phyloP scores from a whole-genome alignment of 495 filamentous ascomycete genomes.

The Neurospora hispaniola region DNA sequence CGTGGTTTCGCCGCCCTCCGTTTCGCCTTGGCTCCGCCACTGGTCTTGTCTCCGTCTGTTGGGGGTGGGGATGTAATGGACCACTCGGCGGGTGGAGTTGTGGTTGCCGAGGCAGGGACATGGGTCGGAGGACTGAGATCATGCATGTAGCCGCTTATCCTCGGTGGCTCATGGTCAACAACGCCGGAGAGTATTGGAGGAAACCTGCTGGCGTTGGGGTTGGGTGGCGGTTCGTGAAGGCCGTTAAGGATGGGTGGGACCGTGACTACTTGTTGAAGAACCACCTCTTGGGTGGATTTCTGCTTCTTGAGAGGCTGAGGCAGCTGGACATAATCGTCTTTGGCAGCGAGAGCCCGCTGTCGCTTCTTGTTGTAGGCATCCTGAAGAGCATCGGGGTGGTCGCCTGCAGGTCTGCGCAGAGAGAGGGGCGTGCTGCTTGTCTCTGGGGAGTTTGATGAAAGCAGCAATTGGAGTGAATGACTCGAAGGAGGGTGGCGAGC shows the following conservation, averaged over 20 bases:
- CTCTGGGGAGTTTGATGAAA: slow-evolving; percentile 20
- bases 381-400: slow-evolving; percentile 22
- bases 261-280: background rate
- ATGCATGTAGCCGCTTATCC: slow-evolving; percentile 9
- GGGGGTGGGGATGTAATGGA: background rate
- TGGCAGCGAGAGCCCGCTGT: slow-evolving; percentile 26
- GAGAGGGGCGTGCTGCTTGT: slow-evolving; percentile 28
- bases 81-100: background rate
- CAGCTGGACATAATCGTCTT: slow-evolving; percentile 45
- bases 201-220: slow-evolving; percentile 61
- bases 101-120: background rate
- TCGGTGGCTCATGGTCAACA: slow-evolving; percentile 28
- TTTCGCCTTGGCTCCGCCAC: slow-evolving; percentile 25
- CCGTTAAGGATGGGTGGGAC: slow-evolving; percentile 59
- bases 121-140: slow-evolving; percentile 15
- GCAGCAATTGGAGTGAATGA: slow-evolving; percentile 17
- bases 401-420: slow-evolving; percentile 36
- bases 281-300: slow-evolving; percentile 37
- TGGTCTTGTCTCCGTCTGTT: slow-evolving; percentile 12
- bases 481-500: slow-evolving; percentile 9
- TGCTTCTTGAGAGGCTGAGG: slow-evolving; percentile 49
- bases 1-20: slow-evolving; percentile 35
- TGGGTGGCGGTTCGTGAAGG: slow-evolving; percentile 65
- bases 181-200: slow-evolving; percentile 54
- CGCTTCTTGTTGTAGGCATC: slow-evolving; percentile 38